Base-by-base conservation (phyloP, 805 yeast species). In the Starmerella cellae region DNA sequence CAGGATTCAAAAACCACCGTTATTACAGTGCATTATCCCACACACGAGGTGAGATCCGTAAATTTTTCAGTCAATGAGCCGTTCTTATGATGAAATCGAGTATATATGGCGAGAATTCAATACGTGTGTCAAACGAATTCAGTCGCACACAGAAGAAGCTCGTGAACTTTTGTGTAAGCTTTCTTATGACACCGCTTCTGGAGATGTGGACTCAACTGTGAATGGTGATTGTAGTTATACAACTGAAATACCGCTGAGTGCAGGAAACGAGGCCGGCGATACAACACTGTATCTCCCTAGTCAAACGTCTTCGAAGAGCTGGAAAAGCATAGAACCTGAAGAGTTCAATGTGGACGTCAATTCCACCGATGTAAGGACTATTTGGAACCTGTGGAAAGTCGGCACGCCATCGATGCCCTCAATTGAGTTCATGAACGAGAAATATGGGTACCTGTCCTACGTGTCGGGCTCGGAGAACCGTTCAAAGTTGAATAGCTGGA, bases 341-440 rank as follows among this genome's bases (percentile, higher is more conserved):
- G 23, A 17, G 5, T 38, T 18, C 26, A 11, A n/a, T 10, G 29
- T 38, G 3, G 37, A 32, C 31, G 11, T 31, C 17, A 4, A 22
- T 3, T 14, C 35, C 14, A 20, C n/a, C 11, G n/a, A 35, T 11
- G 16, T 38, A 3, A 11, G 23, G 14, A 37, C 31, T 17, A 18
- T 43, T 3, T 43, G 39, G 39, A 4, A 36, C 3, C 39, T 26
- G 14, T 45, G 49, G 49, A 39, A 42, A 23, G 18, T 4, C n/a
- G 49, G 49, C 9, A 20, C 27, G 14, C 21, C 18, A 2, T 16
- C 21, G 8, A 18, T 19, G 23, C 49, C 49, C 2, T 35, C 49
- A 2, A 26, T 45, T 1, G 42, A 37, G 38, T 35, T 34, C 27
- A 38, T 45, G 40, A 23, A 39, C 14, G 17, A 19, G n/a, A 32